Evolutionary conservation across 768 basidiomycete genomes (phyloP).

Genomic region (Lanmaoa rubissima): DNA sequence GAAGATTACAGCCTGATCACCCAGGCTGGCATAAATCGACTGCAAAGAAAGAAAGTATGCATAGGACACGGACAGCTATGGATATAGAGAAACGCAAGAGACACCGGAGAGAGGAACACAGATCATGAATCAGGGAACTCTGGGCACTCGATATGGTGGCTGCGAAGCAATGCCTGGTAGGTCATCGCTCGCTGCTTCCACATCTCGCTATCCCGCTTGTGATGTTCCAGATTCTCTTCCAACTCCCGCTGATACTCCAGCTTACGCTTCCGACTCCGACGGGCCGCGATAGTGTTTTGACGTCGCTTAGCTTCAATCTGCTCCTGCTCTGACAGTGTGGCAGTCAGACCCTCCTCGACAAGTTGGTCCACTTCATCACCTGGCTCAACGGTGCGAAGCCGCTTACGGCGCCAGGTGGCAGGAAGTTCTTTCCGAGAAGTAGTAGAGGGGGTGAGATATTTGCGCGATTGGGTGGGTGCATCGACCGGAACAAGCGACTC

Average conservation of each 20-base stretch:
- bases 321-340: constrained; percentile 54
- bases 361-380: constrained; percentile 49
- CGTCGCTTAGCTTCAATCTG: constrained; percentile 77
- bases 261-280: constrained; percentile 75
- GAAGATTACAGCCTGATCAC: constrained; percentile 36
- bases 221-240: constrained; percentile 51
- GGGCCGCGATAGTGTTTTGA: constrained; percentile 84
- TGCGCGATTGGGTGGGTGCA: constrained; percentile 77
- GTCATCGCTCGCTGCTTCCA: constrained; percentile 58
- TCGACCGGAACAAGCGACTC: constrained; percentile 63
- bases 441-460: constrained; percentile 67
- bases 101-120: neutral
- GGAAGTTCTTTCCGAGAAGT: constrained; percentile 82
- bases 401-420: constrained; percentile 65
- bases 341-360: constrained; percentile 24
- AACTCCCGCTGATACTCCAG: constrained; percentile 64
- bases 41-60: constrained; percentile 8
- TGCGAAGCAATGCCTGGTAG: constrained; percentile 50
- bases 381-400: constrained; percentile 46
- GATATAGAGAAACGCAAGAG: constrained; percentile 8
- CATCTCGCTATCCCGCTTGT: constrained; percentile 57
- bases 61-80: neutral
- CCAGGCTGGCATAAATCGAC: neutral
- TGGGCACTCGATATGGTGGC: constrained; percentile 57
- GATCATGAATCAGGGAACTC: constrained; percentile 38